Base-by-base conservation (phyloP, 352 stramenopile genomes). In the Globisporangium emineosum region DNA sequence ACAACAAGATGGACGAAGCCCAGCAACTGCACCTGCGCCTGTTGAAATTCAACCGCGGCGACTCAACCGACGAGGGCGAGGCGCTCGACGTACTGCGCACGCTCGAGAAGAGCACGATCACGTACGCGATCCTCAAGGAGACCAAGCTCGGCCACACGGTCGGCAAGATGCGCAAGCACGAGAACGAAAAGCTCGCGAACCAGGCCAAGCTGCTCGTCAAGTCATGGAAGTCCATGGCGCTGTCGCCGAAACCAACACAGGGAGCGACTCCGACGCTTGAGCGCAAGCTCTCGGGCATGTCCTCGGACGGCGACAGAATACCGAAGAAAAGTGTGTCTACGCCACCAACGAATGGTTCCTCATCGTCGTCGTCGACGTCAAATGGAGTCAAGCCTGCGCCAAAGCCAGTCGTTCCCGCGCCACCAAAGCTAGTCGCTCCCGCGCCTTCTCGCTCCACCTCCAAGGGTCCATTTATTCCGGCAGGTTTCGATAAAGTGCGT, bases 101-200 rank as follows among this genome's bases (percentile, higher is more conserved):
- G 29, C 72, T 94, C 32, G 82, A 93, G 60, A 76, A 78, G 50
- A 71, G 70, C 7, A 63, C 62, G 13, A 70, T 94, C 42, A 94
- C 83, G 40, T 78, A 89, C 49, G 66, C 65, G 19, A 76, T 94
- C 53, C 76, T 94, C 35, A 94, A 93, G 67, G 86, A 94, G 62
- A 94, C 86, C 47, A 91, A 93, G 66, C 69, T 94, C 30, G 86
- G 86, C 50, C 82, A 93, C 65, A 94, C 86, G 21, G 79, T 96
- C 35, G 85, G 86, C 54, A 96, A 96, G 70, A 76, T 96, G 66
- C 86, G 86, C 66, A 96, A 97, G 74, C 83, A 97, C 71, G 78
- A 88, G 47, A 82, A 96, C 71, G 82, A 89, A 37, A 84, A 88
- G 70, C 79, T 97, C 61, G 80, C 86, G 50, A 82, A 76, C 58